phyloP scores from a whole-genome alignment of 1,139 yeast genomes.

The Meyerozyma carpophila region DNA sequence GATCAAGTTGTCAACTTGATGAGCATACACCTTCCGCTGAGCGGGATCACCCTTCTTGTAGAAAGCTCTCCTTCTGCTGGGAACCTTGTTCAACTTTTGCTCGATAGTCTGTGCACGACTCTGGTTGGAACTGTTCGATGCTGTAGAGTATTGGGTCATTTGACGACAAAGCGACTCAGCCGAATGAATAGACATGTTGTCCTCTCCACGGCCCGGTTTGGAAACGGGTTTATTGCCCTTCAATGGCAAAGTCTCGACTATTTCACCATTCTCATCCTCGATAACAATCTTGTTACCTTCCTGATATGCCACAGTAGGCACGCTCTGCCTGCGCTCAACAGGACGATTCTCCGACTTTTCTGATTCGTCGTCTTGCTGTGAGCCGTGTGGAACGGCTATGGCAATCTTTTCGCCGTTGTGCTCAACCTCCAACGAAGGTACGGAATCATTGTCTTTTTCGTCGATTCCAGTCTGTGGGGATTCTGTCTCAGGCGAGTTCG shows the following conservation, averaged over 20 bases:
- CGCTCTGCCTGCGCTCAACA: constrained; percentile 1
- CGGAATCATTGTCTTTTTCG: constrained; percentile 8
- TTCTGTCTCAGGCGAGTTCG: background rate
- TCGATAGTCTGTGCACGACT: constrained; percentile 7
- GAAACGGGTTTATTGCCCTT: constrained; percentile 5
- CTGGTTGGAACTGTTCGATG: constrained; percentile 14
- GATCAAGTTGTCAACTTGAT: constrained; percentile 60
- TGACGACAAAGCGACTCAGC: constrained; percentile 34
- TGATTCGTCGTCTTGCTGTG: background rate
- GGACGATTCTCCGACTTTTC: constrained; percentile 2
- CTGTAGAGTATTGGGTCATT: constrained; percentile 26
- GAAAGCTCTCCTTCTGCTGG: constrained; percentile 18
- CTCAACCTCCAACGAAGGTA: constrained; percentile 1
- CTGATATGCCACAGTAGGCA: constrained; percentile 46
- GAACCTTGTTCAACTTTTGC: constrained; percentile 8
- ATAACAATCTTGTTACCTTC: constrained; percentile 68
- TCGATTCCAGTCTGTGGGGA: constrained; percentile 12
- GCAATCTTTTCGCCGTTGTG: background rate
- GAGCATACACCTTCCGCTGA: constrained; percentile 37
- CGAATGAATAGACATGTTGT: constrained; percentile 34
- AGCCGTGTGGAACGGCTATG: background rate
- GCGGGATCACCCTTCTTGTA: constrained; percentile 27
- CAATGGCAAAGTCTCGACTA: constrained; percentile 41
- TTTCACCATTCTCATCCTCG: constrained; percentile 80
- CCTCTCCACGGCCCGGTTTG: constrained; percentile 7